Conservation (phyloP, 768 basidiomycete genomes). For the Amanita muscaria region DNA sequence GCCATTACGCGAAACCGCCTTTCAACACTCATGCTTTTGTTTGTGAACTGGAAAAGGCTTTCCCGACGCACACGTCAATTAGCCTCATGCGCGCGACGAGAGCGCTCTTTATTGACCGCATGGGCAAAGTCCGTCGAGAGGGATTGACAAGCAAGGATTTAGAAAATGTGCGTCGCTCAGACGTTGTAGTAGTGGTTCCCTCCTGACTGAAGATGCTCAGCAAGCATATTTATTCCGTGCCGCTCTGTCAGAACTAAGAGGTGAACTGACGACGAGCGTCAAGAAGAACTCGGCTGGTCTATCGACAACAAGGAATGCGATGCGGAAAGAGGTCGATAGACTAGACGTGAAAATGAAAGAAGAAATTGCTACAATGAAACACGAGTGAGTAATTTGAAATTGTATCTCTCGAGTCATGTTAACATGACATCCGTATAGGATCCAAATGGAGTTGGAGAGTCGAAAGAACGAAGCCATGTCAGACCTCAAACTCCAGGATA, state of each 20-base stretch:
- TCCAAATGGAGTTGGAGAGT: conserved; percentile 94
- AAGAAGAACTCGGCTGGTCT: conserved; percentile 83
- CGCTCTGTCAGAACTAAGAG: conserved; percentile 82
- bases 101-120: conserved; percentile 68
- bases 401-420: too few species aligned
- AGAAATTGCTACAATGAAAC: conserved; percentile 79
- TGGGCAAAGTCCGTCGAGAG: conserved; percentile 61
- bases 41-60: conserved; percentile 57
- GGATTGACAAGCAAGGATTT: conserved; percentile 70
- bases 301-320: conserved; percentile 60
- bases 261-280: conserved; percentile 74
- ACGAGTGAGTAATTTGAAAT: conserved; percentile 76
- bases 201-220: conserved; percentile 28
- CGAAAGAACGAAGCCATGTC: conserved; percentile 85
- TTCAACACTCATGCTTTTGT: conserved; percentile 83
- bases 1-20: conserved; percentile 54
- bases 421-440: conserved; percentile 41
- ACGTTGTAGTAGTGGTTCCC: neutral
- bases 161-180: conserved; percentile 57
- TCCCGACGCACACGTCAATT: conserved; percentile 64
- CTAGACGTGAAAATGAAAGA: conserved; percentile 91
- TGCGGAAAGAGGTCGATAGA: conserved; percentile 80
- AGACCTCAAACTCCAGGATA: conserved; percentile 78
- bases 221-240: conserved; percentile 95
- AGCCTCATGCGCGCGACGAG: conserved; percentile 80